phyloP scores from a whole-genome alignment of 2,329 filamentous ascomycete genomes.

The Epichloe hybrida region DNA sequence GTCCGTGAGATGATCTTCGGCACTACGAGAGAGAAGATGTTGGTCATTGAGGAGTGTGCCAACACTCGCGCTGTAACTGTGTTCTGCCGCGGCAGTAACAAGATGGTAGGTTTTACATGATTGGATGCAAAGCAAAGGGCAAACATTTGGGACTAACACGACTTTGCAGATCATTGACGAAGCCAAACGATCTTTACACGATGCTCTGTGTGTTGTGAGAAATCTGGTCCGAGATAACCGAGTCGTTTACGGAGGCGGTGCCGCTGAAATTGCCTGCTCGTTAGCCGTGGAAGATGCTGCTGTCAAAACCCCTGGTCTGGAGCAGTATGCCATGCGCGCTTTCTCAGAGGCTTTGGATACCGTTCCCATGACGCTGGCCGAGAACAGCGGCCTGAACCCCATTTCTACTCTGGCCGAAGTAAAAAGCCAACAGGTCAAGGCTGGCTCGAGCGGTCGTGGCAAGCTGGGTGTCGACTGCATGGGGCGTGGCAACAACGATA shows the following conservation, averaged over 20 bases:
- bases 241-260: conserved; percentile 93
- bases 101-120: conserved; percentile 60
- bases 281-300: conserved; percentile 91
- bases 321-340: conserved; percentile 98
- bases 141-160: not conserved
- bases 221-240: conserved; percentile 94
- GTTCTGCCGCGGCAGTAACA: conserved; percentile 96
- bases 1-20: conserved; percentile 95
- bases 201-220: conserved; percentile 92
- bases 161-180: conserved; percentile 79
- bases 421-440: conserved; percentile 93
- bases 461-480: conserved; percentile 94
- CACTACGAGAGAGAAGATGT: conserved; percentile 97
- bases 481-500: conserved; percentile 87
- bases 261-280: conserved; percentile 93
- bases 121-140: not conserved
- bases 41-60: conserved; percentile 97
- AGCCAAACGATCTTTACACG: conserved; percentile 92
- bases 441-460: conserved; percentile 32
- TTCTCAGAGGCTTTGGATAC: conserved; percentile 91
- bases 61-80: conserved; percentile 94
- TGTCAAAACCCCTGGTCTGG: conserved; percentile 87
- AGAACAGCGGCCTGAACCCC: conserved; percentile 92
- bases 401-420: conserved; percentile 90
- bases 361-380: conserved; percentile 87